Conservation (phyloP, 768 basidiomycete genomes). For the Lenzites betulinus region DNA sequence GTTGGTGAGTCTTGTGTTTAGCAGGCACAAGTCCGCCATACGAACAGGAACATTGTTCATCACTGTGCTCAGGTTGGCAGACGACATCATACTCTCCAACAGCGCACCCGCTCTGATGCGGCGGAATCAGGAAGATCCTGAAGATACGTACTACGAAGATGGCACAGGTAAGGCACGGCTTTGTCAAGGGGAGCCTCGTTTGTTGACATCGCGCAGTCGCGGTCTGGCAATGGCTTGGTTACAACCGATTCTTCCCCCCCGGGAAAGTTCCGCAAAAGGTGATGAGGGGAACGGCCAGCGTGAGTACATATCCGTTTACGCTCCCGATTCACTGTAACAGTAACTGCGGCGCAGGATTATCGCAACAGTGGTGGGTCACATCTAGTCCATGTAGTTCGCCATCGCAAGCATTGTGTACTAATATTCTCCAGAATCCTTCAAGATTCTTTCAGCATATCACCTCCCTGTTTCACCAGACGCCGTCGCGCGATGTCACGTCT, state of each 20-base stretch:
- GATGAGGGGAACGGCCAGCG: conserved; percentile 62
- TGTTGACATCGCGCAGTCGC: conserved; percentile 42
- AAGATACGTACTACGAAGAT: conserved; percentile 28
- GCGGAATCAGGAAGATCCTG: neutral
- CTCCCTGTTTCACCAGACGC: conserved; percentile 41
- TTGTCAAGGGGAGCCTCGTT: neutral
- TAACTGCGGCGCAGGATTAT: conserved; percentile 54
- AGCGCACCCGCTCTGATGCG: conserved; percentile 33
- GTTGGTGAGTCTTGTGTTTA: conserved; percentile 47
- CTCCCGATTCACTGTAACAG: neutral
- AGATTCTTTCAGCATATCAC: conserved; percentile 51
- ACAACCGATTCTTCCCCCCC: conserved; percentile 65
- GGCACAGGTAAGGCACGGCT: conserved; percentile 23
- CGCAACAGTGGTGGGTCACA: conserved; percentile 68
- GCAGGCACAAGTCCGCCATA: neutral
- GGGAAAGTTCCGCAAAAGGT: conserved; percentile 36
- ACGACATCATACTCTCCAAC: conserved; percentile 44
- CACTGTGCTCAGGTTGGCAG: conserved; percentile 46
- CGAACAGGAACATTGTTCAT: neutral
- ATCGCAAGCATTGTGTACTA: neutral
- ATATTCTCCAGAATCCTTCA: conserved; percentile 58
- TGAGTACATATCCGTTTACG: conserved; percentile 36
- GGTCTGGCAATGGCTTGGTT: conserved; percentile 70
- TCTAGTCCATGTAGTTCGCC: neutral
- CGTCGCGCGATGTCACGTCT: conserved; percentile 48